Conservation (phyloP, 352 stramenopile genomes). For the Saprolegnia diclina region DNA sequence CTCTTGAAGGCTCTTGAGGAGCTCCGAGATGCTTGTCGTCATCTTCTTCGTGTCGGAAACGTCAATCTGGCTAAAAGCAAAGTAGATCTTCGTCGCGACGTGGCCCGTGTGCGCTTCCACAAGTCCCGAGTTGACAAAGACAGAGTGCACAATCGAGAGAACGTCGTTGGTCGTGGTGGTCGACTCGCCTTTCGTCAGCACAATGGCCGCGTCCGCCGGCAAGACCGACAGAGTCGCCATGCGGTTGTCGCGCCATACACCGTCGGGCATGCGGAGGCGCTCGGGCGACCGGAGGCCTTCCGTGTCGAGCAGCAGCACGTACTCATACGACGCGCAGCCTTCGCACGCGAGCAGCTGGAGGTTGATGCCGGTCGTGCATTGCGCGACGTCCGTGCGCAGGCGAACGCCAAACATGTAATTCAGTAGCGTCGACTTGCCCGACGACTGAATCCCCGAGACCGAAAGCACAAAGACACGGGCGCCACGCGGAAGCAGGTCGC, state of each 20-base stretch:
- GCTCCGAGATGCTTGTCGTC: background rate
- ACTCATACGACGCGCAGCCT: background rate
- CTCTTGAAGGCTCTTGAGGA: background rate
- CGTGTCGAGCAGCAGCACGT: conserved; percentile 3
- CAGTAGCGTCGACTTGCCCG: conserved; percentile 8
- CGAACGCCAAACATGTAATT: conserved; percentile 9
- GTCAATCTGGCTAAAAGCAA: conserved; percentile 7
- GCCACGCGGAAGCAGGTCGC: background rate
- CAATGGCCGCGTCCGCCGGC: background rate
- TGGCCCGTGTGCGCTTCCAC: background rate
- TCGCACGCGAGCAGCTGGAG: background rate
- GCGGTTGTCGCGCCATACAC: conserved; percentile 1
- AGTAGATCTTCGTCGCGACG: conserved; percentile 3
- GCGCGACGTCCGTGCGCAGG: background rate
- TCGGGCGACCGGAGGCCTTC: conserved; percentile 2
- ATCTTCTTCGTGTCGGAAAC: background rate
- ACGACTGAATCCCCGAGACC: background rate
- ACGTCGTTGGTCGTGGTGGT: background rate
- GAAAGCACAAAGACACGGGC: conserved; percentile 7
- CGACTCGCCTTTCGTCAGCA: background rate
- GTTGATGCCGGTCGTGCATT: conserved; percentile 4
- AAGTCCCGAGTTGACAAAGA: background rate
- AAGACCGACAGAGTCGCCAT: conserved; percentile 4
- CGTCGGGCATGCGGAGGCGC: background rate
- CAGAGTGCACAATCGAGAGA: background rate